Base-by-base conservation (phyloP, 2,329 filamentous ascomycete species). In the Fusarium neocosmosporiellum region DNA sequence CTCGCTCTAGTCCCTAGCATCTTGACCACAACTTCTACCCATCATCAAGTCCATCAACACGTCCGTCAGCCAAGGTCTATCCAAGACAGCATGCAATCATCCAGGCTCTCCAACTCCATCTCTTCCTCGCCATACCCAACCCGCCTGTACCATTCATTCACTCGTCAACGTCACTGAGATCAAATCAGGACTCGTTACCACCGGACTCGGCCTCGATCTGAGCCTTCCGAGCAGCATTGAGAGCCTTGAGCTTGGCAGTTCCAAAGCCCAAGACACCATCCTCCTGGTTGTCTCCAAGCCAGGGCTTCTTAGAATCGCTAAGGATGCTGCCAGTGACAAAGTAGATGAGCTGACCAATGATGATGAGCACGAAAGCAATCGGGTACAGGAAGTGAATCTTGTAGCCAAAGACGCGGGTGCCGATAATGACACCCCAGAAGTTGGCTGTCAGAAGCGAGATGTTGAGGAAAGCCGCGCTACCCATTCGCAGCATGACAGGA, bases 361-460 rank as follows among this genome's bases (percentile, higher is more conserved):
- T 91, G 81, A 99, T 98, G 75, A 95, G 87, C 11, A 97, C 94
- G 81, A 99, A 99, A 14, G 96, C 96, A 79, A 98, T 93, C 7
- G 96, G 96, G 83, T 99, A 99, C 84, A 98, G 88, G 87, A 90
- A 98, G 84, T 98, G 93, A 66, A 99, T 90, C 43, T 83, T 83
- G 76, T 93, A 89, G 50, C 92, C 90, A 79, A 99, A 97, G 57
- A 98, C 93, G 80, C 92, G 89, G 75, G 97, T 90, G 58, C 96
- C 96, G 76, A 99, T 96, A 75, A 97, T 93, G 70, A 97, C 93
- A 73, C 95, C 95, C 96, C 96, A 99, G 85, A 98, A 98, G 84
- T 97, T 98, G 77, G 92, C 94, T 3, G 96, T 98, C 68, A 99
- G 87, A 73, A 99, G 86, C 9, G 93, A 96, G 78, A 98, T 97